Evolutionary conservation across 2,329 filamentous ascomycete genomes (phyloP).

Genomic region (Aspergillus spinulosporus): DNA sequence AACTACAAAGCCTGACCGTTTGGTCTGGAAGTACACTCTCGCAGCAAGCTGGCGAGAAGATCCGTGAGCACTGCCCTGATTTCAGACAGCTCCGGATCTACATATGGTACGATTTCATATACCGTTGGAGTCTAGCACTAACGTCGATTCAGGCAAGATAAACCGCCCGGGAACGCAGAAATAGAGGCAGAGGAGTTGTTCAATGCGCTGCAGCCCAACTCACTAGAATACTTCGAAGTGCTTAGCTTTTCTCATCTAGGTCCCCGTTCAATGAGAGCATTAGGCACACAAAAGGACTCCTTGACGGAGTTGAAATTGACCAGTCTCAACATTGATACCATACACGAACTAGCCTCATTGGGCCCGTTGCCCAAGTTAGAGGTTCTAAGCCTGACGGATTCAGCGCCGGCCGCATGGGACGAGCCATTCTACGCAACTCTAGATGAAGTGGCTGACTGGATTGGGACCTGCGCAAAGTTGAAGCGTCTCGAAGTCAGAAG

Average conservation of each 20-base stretch:
- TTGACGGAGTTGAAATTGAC: conserved; percentile 55
- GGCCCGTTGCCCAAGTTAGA: conserved; percentile 41
- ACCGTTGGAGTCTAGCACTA: not conserved
- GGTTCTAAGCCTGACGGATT: conserved; percentile 52
- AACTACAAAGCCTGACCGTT: conserved; percentile 60
- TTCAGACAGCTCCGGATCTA: conserved; percentile 64
- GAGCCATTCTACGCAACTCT: conserved; percentile 55
- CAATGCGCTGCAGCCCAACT: conserved; percentile 55
- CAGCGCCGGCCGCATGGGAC: conserved; percentile 46
- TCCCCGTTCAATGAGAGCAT: conserved; percentile 54
- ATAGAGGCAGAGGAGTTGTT: conserved; percentile 61
- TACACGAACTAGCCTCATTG: conserved; percentile 36
- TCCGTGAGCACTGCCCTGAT: conserved; percentile 59
- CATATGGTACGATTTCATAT: conserved; percentile 40
- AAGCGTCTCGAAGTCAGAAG: conserved; percentile 52
- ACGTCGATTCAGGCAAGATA: conserved; percentile 34
- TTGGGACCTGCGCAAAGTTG: conserved; percentile 55
- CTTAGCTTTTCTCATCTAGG: conserved; percentile 58
- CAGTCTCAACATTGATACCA: conserved; percentile 50
- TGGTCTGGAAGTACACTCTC: conserved; percentile 62
- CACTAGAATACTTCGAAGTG: conserved; percentile 59
- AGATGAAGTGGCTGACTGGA: conserved; percentile 55
- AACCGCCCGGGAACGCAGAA: conserved; percentile 51
- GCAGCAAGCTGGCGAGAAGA: conserved; percentile 54
- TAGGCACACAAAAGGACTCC: conserved; percentile 56